Base-by-base conservation (phyloP, 768 basidiomycete genomes). In the Russula foetens region DNA sequence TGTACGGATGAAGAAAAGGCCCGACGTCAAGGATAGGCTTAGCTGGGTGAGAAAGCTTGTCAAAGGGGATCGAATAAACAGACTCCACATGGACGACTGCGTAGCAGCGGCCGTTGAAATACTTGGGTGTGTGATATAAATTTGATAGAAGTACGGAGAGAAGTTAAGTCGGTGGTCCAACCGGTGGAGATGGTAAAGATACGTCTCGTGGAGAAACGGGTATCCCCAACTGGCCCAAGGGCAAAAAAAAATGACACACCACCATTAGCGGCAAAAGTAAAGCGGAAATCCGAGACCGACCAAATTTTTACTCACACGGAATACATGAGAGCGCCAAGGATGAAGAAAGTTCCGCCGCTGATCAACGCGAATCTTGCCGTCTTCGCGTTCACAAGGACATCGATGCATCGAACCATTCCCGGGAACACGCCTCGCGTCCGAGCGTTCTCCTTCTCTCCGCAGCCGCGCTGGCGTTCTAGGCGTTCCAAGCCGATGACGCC, bases 121-220 rank as follows among this genome's bases (percentile, higher is more conserved):
- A 48, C 66, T 60, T 7, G 91, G 87, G 68, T 94, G 88, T 0
- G 85, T 86, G 56, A 98, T 83, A 72, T 98, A 98, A 41, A 88
- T 92, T 35, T 88, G 84, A 71, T 98, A 98, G 74, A 97, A 98
- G 75, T 98, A 97, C 0, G 93, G 91, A 7, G 95, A 94, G 74
- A 99, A 98, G 72, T 99, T 99, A 73, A 98, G 97, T 57, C 96
- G 88, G 68, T 98, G 95, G 73, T 99, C 97, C 21, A 91, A 84
- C 21, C 97, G 84, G 64, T 86, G 83, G 11, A 92, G 75, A 66
- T 98, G 97, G 71, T 98, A 98, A 15, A 98, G 77, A 71, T 93
- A 98, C 1, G 97, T 86, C 70, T 98, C 90, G 57, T 89, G 78
- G 21, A 98, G 73, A 76, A 98, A 97, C 0, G 96, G 87, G 64